Evolutionary conservation across 169 alveolate species (phyloP), one percentile per base, ranked within the genome.

Genomic region (Plasmodium vinckei): DNA sequence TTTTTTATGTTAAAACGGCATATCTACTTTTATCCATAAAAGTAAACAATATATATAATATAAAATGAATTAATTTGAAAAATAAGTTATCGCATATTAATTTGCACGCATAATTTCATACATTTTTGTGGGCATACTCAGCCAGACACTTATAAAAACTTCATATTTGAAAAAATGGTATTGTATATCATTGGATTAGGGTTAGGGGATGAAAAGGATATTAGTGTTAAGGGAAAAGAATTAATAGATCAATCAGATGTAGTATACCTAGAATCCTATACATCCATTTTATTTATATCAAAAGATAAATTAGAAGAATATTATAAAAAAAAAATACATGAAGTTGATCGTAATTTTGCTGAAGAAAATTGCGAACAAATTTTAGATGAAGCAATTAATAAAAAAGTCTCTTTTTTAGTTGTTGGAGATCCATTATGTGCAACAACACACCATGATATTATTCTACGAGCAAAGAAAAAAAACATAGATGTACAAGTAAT

Each of bases 381-480:
- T 73, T 91, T 98, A 68, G 94, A 94, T 33, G 96, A 95, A 73
- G 98, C 99, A 33, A 94, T 87, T 68, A 89, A 93, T 15, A 91
- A 95, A 21, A 89, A 94, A 46, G 97, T 97, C 10, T 97, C 97
- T 4, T 91, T 98, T 63, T 88, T 98, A 44, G 99, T 98, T 15
- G 99, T 97, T 6, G 99, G 99, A 12, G 99, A 97, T 89, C 99
- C 99, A 9, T 97, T 93, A 59, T 94, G 99, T 77, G 99, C 99
- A 3, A 98, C 99, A 0, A 98, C 99, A 17, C 99, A 98, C 87
- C 93, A 97, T 69, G 99, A 98, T 89, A 84, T 98, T 68, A 97
- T 94, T 87, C 82, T 97, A 64, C 90, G 99, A 72, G 98, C 99
- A 72, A 87, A 94, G 46, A 95, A 97, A 89, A 88, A 89, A 75